These are phyloP conservation scores for Mucor sp. DNA, from an alignment of 371 early-diverging fungal genomes.

Conservation along the genomic window DNA sequence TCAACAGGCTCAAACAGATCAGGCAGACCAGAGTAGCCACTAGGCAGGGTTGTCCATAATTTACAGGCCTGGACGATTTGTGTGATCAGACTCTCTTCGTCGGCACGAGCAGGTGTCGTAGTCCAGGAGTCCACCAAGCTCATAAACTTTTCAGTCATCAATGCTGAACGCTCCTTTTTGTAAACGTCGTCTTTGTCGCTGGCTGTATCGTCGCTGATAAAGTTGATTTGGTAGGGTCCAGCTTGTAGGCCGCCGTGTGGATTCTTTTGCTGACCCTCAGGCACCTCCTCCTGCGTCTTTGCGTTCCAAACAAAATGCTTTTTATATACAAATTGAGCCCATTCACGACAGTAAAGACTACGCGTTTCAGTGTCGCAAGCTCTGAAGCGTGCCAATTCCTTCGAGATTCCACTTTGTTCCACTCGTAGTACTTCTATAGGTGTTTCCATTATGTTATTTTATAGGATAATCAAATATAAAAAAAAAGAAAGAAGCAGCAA, in stretches of 20 bases:
- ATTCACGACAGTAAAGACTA: slow-evolving; percentile 83
- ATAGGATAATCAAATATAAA: neutral
- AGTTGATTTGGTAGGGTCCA: slow-evolving; percentile 36
- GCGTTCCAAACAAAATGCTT: slow-evolving; percentile 62
- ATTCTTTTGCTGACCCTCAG: neutral
- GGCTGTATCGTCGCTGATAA: slow-evolving; percentile 15
- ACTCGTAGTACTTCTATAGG: slow-evolving; percentile 47
- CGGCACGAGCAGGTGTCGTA: neutral
- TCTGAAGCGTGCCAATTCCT: slow-evolving; percentile 74
- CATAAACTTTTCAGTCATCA: slow-evolving; percentile 15
- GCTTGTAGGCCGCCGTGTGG: slow-evolving; percentile 13
- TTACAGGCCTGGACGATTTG: slow-evolving; percentile 39
- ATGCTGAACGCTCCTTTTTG: slow-evolving; percentile 17
- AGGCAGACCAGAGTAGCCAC: slow-evolving; percentile 41
- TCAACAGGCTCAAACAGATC: slow-evolving; percentile 50
- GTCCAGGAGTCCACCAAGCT: slow-evolving; percentile 2
- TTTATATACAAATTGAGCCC: slow-evolving; percentile 81
- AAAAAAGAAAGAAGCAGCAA: slow-evolving; percentile 8
- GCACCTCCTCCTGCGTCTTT: slow-evolving; percentile 48
- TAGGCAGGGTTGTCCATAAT: slow-evolving; percentile 44
- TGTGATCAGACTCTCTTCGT: slow-evolving; percentile 2
- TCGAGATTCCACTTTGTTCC: slow-evolving; percentile 59
- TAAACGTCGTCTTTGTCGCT: neutral
- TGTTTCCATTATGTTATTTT: slow-evolving; percentile 25
- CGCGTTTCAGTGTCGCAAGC: slow-evolving; percentile 74